Evolutionary conservation across 768 basidiomycete species (phyloP), one percentile per base, ranked within the genome.

Genomic region (Trametes sanguinea): DNA sequence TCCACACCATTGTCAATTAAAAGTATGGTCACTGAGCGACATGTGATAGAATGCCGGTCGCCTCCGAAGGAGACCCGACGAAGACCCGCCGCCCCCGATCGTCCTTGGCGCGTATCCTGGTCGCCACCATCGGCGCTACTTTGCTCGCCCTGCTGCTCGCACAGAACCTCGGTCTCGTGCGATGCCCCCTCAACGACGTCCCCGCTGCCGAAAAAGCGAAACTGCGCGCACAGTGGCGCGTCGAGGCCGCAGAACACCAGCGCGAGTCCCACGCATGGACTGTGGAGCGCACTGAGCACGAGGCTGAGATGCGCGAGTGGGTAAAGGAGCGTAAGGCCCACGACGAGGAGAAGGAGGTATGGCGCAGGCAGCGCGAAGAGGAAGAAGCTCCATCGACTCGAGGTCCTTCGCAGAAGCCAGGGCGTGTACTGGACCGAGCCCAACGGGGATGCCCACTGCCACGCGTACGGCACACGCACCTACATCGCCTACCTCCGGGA

Each of bases 341-440:
- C 35, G 35, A 37, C 6, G 35, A 6, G 11, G 35, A 37, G 35
- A 6, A 11, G 6, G 35, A 37, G 35, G 6, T 1, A 37, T 37
- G 35, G 35, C 6, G 6, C 35, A 11, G 6, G 35, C 6, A 37
- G 35, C 35, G 35, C 35, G 35, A 37, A 37, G 11, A 37, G 35
- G 35, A 37, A 37, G 35, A 37, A 37, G 35, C 35, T 37, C 6
- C 35, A 37, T 2, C 35, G 35, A 11, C 35, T 37, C 50, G 63
- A 64, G 42, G 35, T 63, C 13, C 53, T 44, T 43, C 59, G 60
- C 17, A 33, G 47, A 16, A 40, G 53, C 29, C 50, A 63, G 54
- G 64, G 65, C 6, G 51, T 65, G 52, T 54, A 61, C 37, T 69
- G 65, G 65, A 51, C 58, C 11, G 57, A 57, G 30, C 60, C 59